A percentile compares a stretch with the other conserved stretches of the same genome.
phyloP scores from a whole-genome alignment of 148 eudicot genomes.

The Vaccinium vitisidaea region DNA sequence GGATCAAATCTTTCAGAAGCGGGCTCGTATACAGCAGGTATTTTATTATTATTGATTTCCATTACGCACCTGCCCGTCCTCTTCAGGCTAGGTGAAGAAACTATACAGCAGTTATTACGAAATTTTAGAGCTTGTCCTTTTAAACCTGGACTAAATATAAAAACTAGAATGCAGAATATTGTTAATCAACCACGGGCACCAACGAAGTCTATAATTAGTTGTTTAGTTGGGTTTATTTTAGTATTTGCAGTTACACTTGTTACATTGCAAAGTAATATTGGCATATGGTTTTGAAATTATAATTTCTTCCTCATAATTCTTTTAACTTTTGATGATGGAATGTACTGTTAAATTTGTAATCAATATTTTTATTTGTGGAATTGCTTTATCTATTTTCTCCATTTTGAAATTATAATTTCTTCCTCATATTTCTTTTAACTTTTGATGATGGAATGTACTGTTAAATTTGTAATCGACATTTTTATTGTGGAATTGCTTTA shows the following conservation, averaged over 20 bases:
- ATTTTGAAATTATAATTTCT: neutral
- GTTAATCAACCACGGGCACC: neutral
- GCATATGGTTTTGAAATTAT: neutral
- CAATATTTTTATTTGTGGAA: neutral
- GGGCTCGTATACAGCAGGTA: constrained; percentile 91
- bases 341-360: neutral
- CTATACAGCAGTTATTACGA: neutral
- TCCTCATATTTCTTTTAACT: neutral
- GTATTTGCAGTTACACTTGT: neutral
- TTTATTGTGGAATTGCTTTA: neutral
- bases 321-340: neutral
- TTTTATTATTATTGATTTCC: constrained; percentile 7
- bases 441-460: neutral
- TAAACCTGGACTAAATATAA: neutral
- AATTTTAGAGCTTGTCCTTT: neutral
- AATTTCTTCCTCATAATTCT: neutral
- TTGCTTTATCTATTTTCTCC: neutral
- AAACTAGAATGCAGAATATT: neutral
- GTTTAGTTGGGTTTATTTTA: neutral
- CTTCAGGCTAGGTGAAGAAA: neutral
- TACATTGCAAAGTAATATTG: neutral
- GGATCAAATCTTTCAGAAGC: constrained; percentile 90
- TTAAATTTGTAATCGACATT: neutral
- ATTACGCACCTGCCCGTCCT: neutral
- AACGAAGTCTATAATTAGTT: neutral